Conservation (phyloP, 805 yeast genomes). For the Zygosaccharomyces lentus region DNA sequence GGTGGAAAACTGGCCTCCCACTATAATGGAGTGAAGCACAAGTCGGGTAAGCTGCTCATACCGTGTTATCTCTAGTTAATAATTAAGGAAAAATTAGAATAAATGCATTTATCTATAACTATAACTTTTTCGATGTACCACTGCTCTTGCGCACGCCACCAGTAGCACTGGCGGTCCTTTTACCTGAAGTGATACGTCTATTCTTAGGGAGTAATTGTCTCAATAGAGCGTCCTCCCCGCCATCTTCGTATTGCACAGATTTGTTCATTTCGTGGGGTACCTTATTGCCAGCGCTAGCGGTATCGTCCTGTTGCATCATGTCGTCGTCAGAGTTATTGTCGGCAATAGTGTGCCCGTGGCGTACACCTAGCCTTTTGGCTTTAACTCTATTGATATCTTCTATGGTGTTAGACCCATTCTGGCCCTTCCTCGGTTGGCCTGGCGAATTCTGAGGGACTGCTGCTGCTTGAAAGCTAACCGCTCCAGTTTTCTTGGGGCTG, state of each 20-base stretch:
- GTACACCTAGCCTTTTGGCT: conserved; percentile 14
- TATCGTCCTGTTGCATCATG: conserved; percentile 27
- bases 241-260: conserved; percentile 12
- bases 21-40: conserved; percentile 53
- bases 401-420: conserved; percentile 33
- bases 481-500: conserved; percentile 32
- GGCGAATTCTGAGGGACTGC: conserved; percentile 86
- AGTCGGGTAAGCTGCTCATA: conserved; percentile 31
- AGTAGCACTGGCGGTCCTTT: conserved; percentile 31
- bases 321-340: conserved; percentile 28
- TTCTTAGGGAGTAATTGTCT: conserved; percentile 32
- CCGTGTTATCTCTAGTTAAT: conserved; percentile 30
- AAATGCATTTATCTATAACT: conserved; percentile 4
- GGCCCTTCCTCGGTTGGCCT: conserved; percentile 86
- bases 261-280: conserved; percentile 6
- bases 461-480: conserved; percentile 30
- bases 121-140: conserved; percentile 30
- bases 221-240: conserved; percentile 22
- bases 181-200: conserved; percentile 31
- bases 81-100: background rate
- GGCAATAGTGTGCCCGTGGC: conserved; percentile 12
- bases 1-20: conserved; percentile 57
- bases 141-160: conserved; percentile 35
- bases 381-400: conserved; percentile 29
- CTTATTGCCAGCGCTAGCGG: conserved; percentile 24